These are phyloP conservation scores for Daldinia grandis DNA, from an alignment of 495 filamentous ascomycete species.

Conservation along the genomic window DNA sequence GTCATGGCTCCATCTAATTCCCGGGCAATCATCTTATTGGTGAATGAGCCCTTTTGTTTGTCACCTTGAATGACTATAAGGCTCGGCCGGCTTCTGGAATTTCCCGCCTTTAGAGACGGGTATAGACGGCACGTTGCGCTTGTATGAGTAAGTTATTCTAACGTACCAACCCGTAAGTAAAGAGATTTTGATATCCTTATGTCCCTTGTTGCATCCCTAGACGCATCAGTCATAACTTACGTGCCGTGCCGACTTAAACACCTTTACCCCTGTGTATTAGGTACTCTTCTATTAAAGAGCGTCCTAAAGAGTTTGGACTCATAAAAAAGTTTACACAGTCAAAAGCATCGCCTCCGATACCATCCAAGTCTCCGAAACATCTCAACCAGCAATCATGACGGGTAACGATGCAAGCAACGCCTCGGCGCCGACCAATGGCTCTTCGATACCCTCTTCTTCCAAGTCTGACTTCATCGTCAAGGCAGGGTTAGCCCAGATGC, in stretches of 20 bases:
- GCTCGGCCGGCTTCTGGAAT: slow-evolving; percentile 22
- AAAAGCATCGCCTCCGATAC: slow-evolving; percentile 2
- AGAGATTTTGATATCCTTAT: slow-evolving; percentile 15
- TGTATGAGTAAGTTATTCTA: slow-evolving; percentile 15
- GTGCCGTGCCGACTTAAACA: not conserved
- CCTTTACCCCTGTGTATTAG: not conserved
- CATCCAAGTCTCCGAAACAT: not conserved
- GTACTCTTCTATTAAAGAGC: not conserved
- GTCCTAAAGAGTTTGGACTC: not conserved
- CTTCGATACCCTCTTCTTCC: slow-evolving; percentile 19
- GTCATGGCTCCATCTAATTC: slow-evolving; percentile 16
- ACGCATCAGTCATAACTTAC: not conserved
- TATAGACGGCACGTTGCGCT: slow-evolving; percentile 16
- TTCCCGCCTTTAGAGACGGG: slow-evolving; percentile 6
- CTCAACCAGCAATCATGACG: slow-evolving; percentile 33
- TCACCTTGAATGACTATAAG: slow-evolving; percentile 14
- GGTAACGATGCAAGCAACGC: slow-evolving; percentile 36
- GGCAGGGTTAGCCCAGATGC: slow-evolving; percentile 93
- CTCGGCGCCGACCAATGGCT: slow-evolving; percentile 32
- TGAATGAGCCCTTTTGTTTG: slow-evolving; percentile 17
- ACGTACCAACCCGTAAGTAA: not conserved
- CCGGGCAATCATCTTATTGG: slow-evolving; percentile 30
- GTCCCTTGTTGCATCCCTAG: slow-evolving; percentile 3
- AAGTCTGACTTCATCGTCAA: slow-evolving; percentile 75
- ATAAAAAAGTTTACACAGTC: not conserved